A percentile compares a stretch with the other conserved stretches of the same genome.
phyloP scores from a whole-genome alignment of 2,329 filamentous ascomycete species.

The Aureobasidium sp. region DNA sequence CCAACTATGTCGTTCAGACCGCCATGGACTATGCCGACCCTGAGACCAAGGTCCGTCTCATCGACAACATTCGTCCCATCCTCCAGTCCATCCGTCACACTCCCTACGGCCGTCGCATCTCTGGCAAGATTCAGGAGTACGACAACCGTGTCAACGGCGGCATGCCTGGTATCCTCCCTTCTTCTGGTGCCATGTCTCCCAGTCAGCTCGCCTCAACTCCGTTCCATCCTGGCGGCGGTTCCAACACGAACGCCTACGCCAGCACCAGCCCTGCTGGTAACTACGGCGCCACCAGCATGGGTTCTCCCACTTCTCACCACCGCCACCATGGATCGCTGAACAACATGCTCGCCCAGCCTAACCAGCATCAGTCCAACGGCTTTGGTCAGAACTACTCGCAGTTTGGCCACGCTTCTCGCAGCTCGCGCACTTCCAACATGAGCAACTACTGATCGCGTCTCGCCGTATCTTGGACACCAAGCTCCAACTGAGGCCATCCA shows the following conservation, averaged over 20 bases:
- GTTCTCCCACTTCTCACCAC: constrained; percentile 8
- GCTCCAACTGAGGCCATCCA: not conserved
- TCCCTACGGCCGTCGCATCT: constrained; percentile 88
- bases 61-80: constrained; percentile 79
- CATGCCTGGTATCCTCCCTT: not conserved
- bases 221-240: constrained; percentile 3
- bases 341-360: constrained; percentile 14
- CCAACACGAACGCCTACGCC: constrained; percentile 1
- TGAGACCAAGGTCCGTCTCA: constrained; percentile 64
- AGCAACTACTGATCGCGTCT: constrained; percentile 13
- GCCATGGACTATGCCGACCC: constrained; percentile 78
- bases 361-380: constrained; percentile 12
- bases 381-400: constrained; percentile 4
- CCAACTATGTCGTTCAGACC: constrained; percentile 97
- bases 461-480: not conserved
- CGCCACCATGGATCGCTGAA: constrained; percentile 5
- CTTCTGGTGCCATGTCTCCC: constrained; percentile 11
- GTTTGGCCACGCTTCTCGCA: constrained; percentile 5
- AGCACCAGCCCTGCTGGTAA: constrained; percentile 4
- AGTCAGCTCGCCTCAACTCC: constrained; percentile 1
- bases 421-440: constrained; percentile 8
- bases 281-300: constrained; percentile 7
- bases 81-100: constrained; percentile 80
- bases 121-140: constrained; percentile 68
- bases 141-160: constrained; percentile 29